Base-by-base conservation (phyloP, 1,284 basidiomycete species). In the Coniophora puteana region DNA sequence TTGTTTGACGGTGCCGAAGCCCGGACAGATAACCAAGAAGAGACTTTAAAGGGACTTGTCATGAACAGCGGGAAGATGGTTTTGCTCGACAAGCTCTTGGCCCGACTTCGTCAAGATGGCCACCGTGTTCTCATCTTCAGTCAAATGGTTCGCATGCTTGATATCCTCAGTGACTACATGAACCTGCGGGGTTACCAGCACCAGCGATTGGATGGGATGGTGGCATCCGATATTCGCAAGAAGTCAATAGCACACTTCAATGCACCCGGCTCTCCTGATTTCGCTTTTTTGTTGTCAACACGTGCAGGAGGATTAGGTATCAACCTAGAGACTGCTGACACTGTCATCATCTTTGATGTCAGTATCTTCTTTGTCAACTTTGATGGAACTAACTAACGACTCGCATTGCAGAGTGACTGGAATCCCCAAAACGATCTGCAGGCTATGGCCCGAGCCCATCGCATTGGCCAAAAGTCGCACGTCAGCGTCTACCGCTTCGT, bases 51-150 rank as follows among this genome's bases (percentile, higher is more conserved):
- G 58, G 94, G 94, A 36, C 79, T 99, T 5, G 93, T 99, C 52
- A 95, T 97, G 83, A 97, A 91, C 66, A 95, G 92, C 46, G 94
- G 93, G 40, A 99, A 99, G 72, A 83, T 99, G 80, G 95, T 98
- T 31, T 74, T 96, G 25, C 82, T 99, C 37, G 96, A 99, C 71
- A 92, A 93, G 63, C 80, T 99, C 14, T 80, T 99, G 16, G 80
- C 77, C 21, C 83, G 92, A 39, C 79, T 99, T 45, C 91, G 90
- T 59, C 82, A 82, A 46, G 92, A 94, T 58, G 91, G 91, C 1
- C 95, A 99, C 57, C 89, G 96, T 39, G 94, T 98, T 34, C 77
- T 99, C 50, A 97, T 99, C 60, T 99, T 99, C 74, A 95, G 92
- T 55, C 96, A 99, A 66, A 99, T 99, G 96, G 95, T 99, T 37